Evolutionary conservation across 176 grass and related monocot genomes (phyloP).

Genomic region (Cenchrus americanus): DNA sequence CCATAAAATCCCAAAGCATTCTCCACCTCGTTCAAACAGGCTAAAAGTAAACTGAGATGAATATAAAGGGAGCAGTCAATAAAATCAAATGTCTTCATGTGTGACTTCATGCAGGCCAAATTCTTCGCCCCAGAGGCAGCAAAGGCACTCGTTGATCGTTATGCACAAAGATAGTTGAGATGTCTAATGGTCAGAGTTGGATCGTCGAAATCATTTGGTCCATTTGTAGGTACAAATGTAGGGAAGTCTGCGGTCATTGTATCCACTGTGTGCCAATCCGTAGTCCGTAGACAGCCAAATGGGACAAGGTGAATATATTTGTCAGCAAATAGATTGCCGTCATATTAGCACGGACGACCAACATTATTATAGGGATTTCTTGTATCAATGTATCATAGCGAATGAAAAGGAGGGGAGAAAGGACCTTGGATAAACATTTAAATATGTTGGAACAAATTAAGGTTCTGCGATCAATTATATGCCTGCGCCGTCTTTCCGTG

Average conservation of each 20-base stretch:
- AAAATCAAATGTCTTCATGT: slow-evolving; percentile 5
- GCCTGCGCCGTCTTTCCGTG: no score
- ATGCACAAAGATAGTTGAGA: slow-evolving; percentile 54
- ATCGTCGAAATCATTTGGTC: not conserved
- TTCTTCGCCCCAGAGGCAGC: slow-evolving; percentile 82
- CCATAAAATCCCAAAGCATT: not conserved
- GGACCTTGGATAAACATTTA: not conserved
- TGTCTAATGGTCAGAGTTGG: not conserved
- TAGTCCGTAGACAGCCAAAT: not conserved
- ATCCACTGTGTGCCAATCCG: not conserved
- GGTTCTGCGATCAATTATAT: no score
- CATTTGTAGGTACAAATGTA: not conserved
- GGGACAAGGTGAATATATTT: not conserved
- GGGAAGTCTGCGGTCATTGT: not conserved
- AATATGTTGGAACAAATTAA: not conserved
- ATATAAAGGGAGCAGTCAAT: slow-evolving; percentile 1
- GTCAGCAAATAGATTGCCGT: not conserved
- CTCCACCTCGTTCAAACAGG: not conserved
- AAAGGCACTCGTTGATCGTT: slow-evolving; percentile 86
- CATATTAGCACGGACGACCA: not conserved
- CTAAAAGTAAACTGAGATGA: slow-evolving; percentile 23
- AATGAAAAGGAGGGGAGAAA: no score
- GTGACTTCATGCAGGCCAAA: slow-evolving; percentile 64
- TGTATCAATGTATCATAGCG: slow-evolving; percentile 1
- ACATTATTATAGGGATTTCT: not conserved